Base-by-base conservation (phyloP, 2,329 filamentous ascomycete species). In the Nemania serpens region DNA sequence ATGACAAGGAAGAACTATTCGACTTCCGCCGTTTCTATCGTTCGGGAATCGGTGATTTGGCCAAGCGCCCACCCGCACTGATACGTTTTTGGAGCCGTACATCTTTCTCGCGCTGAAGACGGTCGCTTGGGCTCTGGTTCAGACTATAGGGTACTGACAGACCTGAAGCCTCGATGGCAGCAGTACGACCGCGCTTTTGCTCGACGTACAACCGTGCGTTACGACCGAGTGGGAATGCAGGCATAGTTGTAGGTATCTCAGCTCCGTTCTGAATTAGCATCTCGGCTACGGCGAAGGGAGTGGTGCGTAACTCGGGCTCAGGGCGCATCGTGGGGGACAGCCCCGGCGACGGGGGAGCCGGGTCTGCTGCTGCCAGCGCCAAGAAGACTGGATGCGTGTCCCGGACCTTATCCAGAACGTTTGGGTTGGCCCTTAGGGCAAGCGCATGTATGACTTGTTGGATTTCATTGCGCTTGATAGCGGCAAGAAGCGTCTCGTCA, bases 391-490 rank as follows among this genome's bases (percentile, higher is more conserved):
- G 88, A 73, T 96, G 94, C 0, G 94, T 97, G 43, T 90, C 91
- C 55, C 95, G 86, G 41, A 93, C 95, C 65, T 88, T 91, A 74
- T 99, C 95, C 5, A 87, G 81, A 2, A 89, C 85, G 71, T 99
- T 99, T 13, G 93, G 91, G 70, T 93, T 97, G 13, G 91, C 95
- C 63, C 85, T 85, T 34, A 97, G 82, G 1, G 95, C 92, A 48
- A 99, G 82, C 3, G 91, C 94, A 70, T 97, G 96, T 25, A 99
- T 85, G 22, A 97, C 93, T 65, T 93, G 91, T 71, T 95, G 91
- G 57, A 99, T 91, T 73, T 99, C 93, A 75, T 97, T 97, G 77
- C 89, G 92, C 82, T 98, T 99, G 74, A 98, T 93, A 10, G 91
- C 93, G 5, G 93, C 93, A 41, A 99, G 80, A 5, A 99, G 83